A percentile compares a stretch with the other conserved stretches of the same genome.
phyloP scores from a whole-genome alignment of 2,329 filamentous ascomycete genomes.

The Chaetomium strumarium region DNA sequence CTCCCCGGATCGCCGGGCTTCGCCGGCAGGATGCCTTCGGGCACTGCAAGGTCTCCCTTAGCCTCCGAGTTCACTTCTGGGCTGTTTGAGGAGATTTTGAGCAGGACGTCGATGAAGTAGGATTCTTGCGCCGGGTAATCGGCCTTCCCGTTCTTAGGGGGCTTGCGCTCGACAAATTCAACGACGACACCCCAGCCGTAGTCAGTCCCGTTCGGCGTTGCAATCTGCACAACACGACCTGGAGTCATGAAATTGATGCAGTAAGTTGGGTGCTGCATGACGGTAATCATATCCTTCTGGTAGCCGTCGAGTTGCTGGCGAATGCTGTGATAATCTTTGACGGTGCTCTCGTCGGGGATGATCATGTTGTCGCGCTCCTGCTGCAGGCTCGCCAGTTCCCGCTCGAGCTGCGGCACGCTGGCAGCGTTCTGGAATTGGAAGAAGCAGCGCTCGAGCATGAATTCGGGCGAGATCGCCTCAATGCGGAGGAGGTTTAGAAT shows the following conservation, averaged over 20 bases:
- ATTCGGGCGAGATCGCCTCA: slow-evolving; percentile 98
- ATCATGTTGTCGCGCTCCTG: slow-evolving; percentile 64
- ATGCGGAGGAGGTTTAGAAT: slow-evolving; percentile 92
- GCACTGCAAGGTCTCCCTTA: slow-evolving; percentile 42
- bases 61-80: slow-evolving; percentile 38
- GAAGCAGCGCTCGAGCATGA: slow-evolving; percentile 98
- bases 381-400: slow-evolving; percentile 73
- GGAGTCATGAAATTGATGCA: slow-evolving; percentile 77
- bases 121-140: slow-evolving; percentile 69
- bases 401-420: slow-evolving; percentile 76
- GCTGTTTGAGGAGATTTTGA: slow-evolving; percentile 52
- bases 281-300: slow-evolving; percentile 80
- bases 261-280: slow-evolving; percentile 88
- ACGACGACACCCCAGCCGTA: slow-evolving; percentile 94
- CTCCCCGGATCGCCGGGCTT: slow-evolving; percentile 58
- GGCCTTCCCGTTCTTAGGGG: slow-evolving; percentile 60
- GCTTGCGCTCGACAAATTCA: slow-evolving; percentile 61
- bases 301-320: slow-evolving; percentile 78
- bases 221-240: slow-evolving; percentile 83
- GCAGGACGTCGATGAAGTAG: slow-evolving; percentile 75
- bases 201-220: slow-evolving; percentile 66
- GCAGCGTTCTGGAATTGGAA: slow-evolving; percentile 97
- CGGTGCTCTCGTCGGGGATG: slow-evolving; percentile 79
- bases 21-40: slow-evolving; percentile 59
- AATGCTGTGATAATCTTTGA: slow-evolving; percentile 92